Conservation (phyloP, 108 stramenopile species). For the Skeletonema costatum region DNA sequence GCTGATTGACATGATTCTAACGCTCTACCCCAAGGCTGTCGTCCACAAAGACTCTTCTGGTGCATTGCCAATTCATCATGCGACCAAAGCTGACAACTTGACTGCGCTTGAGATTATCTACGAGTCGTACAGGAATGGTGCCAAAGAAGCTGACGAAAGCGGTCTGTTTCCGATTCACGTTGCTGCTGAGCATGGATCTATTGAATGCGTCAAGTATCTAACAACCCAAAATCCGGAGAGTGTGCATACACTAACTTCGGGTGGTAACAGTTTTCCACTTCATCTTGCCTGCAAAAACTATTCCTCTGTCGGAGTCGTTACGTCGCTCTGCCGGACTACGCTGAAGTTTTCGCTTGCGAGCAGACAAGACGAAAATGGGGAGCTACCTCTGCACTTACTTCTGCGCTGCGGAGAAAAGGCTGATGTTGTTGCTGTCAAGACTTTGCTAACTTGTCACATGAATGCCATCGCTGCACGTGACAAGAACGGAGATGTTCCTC, state of each 20-base stretch:
- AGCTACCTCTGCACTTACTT: constrained; percentile 84
- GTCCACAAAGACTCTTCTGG: constrained; percentile 87
- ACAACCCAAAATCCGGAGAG: constrained; percentile 78
- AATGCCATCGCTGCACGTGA: constrained; percentile 79
- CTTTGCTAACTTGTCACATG: constrained; percentile 81
- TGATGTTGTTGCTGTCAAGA: constrained; percentile 88
- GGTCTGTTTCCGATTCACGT: constrained; percentile 88
- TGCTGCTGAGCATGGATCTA: constrained; percentile 84
- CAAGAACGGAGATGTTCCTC: constrained; percentile 83
- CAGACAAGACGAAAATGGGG: constrained; percentile 84
- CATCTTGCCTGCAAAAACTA: constrained; percentile 87
- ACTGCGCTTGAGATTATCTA: constrained; percentile 87
- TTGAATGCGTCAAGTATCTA: constrained; percentile 85
- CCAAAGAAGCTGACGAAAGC: constrained; percentile 77
- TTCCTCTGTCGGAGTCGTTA: constrained; percentile 86
- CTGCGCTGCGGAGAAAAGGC: constrained; percentile 85
- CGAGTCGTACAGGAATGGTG: constrained; percentile 88
- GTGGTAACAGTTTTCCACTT: constrained; percentile 81
- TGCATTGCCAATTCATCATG: constrained; percentile 89
- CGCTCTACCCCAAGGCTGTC: constrained; percentile 85
- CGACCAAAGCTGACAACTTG: constrained; percentile 78
- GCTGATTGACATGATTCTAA: constrained; percentile 87
- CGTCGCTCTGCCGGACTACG: constrained; percentile 64
- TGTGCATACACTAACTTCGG: constrained; percentile 81
- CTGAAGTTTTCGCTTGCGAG: constrained; percentile 87